phyloP scores from a whole-genome alignment of 177 flowering plant genomes.

The Vitis hybrid region DNA sequence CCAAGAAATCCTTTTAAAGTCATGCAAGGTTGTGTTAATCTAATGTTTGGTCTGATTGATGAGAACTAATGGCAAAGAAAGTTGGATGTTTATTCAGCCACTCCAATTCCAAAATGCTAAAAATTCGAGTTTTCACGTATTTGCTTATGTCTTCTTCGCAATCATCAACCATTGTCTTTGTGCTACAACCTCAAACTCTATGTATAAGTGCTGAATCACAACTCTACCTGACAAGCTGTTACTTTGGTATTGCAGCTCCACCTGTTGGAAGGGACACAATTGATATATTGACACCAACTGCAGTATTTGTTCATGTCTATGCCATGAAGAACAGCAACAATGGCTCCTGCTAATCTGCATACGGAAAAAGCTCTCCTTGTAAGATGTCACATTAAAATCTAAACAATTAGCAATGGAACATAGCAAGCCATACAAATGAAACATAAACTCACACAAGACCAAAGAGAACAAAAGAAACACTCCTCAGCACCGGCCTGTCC shows the following conservation, averaged over 20 bases:
- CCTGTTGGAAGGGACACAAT: slow-evolving; percentile 62
- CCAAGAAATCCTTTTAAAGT: too few relatives aligned
- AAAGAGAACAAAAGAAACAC: slow-evolving; percentile 49
- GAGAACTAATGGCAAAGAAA: too few relatives aligned
- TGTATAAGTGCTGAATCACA: neutral
- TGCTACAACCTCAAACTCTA: neutral
- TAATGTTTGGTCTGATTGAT: too few relatives aligned
- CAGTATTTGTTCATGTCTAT: slow-evolving; percentile 55
- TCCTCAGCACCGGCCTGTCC: slow-evolving; percentile 60
- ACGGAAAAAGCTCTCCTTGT: slow-evolving; percentile 7
- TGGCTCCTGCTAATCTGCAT: slow-evolving; percentile 56
- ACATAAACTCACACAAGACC: slow-evolving; percentile 51
- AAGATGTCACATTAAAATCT: neutral
- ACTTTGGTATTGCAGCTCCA: slow-evolving; percentile 71
- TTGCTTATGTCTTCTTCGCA: too few relatives aligned
- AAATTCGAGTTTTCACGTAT: too few relatives aligned
- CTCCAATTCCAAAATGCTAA: too few relatives aligned
- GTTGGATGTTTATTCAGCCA: too few relatives aligned
- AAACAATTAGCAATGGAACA: neutral
- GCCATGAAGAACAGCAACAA: slow-evolving; percentile 47
- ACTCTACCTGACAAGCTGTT: slow-evolving; percentile 60
- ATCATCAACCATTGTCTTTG: too few relatives aligned
- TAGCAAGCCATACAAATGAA: neutral
- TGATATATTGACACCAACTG: slow-evolving; percentile 64
- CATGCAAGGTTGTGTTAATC: too few relatives aligned